phyloP scores from a whole-genome alignment of 805 yeast genomes.

The Millerozyma miso region DNA sequence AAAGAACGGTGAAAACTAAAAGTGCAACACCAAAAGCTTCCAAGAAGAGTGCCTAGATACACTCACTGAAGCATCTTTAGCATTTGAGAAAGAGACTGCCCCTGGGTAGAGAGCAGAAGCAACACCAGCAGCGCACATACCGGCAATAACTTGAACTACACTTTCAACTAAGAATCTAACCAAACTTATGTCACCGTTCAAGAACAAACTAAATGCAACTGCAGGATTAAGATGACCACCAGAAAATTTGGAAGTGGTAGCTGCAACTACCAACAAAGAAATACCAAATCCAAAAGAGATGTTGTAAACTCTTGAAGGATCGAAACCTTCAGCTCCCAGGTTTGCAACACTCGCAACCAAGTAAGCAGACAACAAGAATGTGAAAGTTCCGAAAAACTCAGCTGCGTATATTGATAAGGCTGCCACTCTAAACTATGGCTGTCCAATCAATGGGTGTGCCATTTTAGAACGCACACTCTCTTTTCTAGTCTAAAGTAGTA shows the following conservation, averaged over 20 bases:
- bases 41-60: slow-evolving; percentile 71
- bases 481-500: too few species aligned
- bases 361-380: slow-evolving; percentile 78
- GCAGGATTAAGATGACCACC: slow-evolving; percentile 93
- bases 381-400: slow-evolving; percentile 83
- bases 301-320: slow-evolving; percentile 69
- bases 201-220: slow-evolving; percentile 68
- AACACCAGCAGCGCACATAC: slow-evolving; percentile 91
- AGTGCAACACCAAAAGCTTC: slow-evolving; percentile 78
- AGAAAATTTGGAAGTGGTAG: slow-evolving; percentile 66
- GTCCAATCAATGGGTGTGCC: too few species aligned
- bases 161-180: slow-evolving; percentile 63
- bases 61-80: slow-evolving; percentile 68
- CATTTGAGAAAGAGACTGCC: slow-evolving; percentile 62
- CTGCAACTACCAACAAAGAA: slow-evolving; percentile 72
- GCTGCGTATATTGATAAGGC: slow-evolving; percentile 2
- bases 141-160: slow-evolving; percentile 71
- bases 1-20: slow-evolving; percentile 70
- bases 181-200: slow-evolving; percentile 71
- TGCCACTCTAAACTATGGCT: too few species aligned
- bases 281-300: slow-evolving; percentile 85
- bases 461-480: too few species aligned
- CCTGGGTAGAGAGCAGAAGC: slow-evolving; percentile 87
- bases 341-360: slow-evolving; percentile 83
- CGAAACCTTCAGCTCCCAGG: slow-evolving; percentile 49